Conservation (phyloP, 176 grass and related monocot species). For the Lolium rigidum region DNA sequence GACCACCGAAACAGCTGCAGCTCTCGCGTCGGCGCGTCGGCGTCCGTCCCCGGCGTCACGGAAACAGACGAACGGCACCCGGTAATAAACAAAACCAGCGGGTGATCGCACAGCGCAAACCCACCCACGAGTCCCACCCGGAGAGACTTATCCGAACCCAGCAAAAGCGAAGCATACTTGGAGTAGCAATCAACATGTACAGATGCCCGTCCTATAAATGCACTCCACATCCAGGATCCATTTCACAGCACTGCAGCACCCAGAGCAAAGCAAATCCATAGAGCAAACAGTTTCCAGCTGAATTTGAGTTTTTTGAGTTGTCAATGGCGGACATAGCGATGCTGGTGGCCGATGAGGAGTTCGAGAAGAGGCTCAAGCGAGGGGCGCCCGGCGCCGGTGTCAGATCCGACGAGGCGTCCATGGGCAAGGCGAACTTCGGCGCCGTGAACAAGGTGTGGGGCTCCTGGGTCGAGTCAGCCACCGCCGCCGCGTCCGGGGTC, state of each 20-base stretch:
- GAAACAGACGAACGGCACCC: constrained; percentile 25
- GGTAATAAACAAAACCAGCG: constrained; percentile 29
- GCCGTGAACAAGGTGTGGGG: constrained; percentile 45
- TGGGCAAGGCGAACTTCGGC: constrained; percentile 42
- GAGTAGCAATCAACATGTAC: not conserved
- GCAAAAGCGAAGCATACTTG: not conserved
- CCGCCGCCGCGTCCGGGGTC: constrained; percentile 38
- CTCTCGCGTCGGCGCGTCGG: not conserved
- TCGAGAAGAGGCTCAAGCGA: constrained; percentile 61
- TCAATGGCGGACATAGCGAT: constrained; percentile 78
- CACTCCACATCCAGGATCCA: not conserved
- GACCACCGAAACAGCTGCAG: constrained; percentile 16
- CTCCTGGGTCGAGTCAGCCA: constrained; percentile 50
- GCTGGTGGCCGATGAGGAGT: constrained; percentile 81
- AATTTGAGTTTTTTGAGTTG: not conserved
- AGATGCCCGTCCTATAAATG: constrained; percentile 35
- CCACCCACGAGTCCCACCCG: not conserved
- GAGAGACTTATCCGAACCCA: constrained; percentile 4
- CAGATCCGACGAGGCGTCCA: constrained; percentile 8
- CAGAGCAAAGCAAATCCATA: constrained; percentile 20
- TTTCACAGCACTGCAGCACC: no score
- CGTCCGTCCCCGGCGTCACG: not conserved
- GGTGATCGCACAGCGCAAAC: not conserved
- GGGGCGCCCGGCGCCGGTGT: not conserved
- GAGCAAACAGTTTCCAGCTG: not conserved